Evolutionary conservation across 352 stramenopile species (phyloP).

Genomic region (Phytophthora hibernalis): DNA sequence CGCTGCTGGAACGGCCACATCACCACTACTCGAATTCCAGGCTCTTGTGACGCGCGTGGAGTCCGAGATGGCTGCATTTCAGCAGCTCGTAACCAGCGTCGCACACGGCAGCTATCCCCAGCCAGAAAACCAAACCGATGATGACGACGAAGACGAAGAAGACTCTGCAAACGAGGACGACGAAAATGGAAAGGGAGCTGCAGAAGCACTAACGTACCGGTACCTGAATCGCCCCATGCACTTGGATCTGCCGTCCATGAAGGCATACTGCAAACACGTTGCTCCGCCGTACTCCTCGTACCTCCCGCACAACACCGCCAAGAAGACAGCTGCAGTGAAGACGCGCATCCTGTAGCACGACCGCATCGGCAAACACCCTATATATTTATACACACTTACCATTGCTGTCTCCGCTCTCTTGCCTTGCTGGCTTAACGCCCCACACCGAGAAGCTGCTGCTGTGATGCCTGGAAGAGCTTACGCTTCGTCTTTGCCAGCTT

Average conservation of each 20-base stretch:
- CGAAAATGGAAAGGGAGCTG: slow-evolving; percentile 3
- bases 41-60: slow-evolving; percentile 54
- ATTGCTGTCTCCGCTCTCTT: slow-evolving; percentile 7
- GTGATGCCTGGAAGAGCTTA: slow-evolving; percentile 67
- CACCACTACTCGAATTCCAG: slow-evolving; percentile 53
- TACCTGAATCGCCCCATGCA: slow-evolving; percentile 37
- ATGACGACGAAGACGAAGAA: slow-evolving; percentile 18
- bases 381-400: slow-evolving; percentile 48
- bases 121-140: slow-evolving; percentile 17
- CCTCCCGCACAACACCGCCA: slow-evolving; percentile 24
- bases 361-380: slow-evolving; percentile 17
- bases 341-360: slow-evolving; percentile 22
- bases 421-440: slow-evolving; percentile 30
- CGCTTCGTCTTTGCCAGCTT: slow-evolving; percentile 74
- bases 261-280: slow-evolving; percentile 64
- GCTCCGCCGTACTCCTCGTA: slow-evolving; percentile 74
- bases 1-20: slow-evolving; percentile 33
- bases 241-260: slow-evolving; percentile 76
- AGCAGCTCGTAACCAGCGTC: slow-evolving; percentile 46
- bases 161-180: slow-evolving; percentile 19
- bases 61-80: slow-evolving; percentile 42
- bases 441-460: slow-evolving; percentile 61
- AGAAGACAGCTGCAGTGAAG: slow-evolving; percentile 23
- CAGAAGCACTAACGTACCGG: slow-evolving; percentile 29
- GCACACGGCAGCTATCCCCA: slow-evolving; percentile 24